A percentile compares a stretch with the other conserved stretches of the same genome.
Conservation (phyloP, 75 land plant genomes). For the Picea sitchensis region DNA sequence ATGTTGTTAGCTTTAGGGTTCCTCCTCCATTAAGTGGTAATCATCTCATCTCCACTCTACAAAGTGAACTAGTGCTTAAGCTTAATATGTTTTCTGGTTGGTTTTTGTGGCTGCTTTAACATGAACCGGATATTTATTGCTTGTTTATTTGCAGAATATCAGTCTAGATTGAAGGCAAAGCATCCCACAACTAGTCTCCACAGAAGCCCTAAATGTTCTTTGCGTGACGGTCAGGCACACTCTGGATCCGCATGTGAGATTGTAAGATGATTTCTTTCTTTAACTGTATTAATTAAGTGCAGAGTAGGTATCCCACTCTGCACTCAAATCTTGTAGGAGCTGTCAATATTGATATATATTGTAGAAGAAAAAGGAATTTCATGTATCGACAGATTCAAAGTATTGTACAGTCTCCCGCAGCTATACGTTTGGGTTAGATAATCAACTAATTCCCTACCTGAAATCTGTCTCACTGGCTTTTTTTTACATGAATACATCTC, state of each 20-base stretch:
- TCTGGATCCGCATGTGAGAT: no score
- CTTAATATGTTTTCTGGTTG: neutral
- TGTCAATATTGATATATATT: neutral
- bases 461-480: no score
- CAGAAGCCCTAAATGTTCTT: no score
- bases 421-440: no score
- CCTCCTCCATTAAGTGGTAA: slow-evolving; percentile 31
- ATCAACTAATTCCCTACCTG: no score
- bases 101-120: neutral
- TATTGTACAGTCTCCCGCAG: no score
- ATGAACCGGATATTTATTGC: neutral
- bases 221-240: no score
- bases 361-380: no score
- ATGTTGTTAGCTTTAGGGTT: slow-evolving; percentile 46
- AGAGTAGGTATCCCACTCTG: neutral
- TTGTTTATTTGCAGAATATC: slow-evolving; percentile 5
- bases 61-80: neutral
- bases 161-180: slow-evolving; percentile 4
- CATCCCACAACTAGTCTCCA: neutral
- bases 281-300: neutral
- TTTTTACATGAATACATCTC: no score
- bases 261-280: neutral
- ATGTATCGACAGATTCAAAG: no score
- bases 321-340: neutral
- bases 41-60: slow-evolving; percentile 2